Conservation (phyloP, 371 early-diverging fungal genomes). For the Batkoa obscura region DNA sequence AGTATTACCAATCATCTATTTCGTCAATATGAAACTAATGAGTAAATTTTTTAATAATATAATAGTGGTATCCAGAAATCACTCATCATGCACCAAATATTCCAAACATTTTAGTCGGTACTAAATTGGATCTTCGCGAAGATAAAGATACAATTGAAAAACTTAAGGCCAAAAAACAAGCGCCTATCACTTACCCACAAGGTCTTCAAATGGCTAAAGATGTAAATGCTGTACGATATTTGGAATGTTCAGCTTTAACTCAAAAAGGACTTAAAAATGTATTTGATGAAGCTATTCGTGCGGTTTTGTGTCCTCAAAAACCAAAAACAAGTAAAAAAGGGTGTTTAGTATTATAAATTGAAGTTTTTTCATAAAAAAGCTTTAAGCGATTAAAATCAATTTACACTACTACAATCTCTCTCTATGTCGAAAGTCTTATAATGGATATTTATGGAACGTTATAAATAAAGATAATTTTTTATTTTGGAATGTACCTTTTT, state of each 20-base stretch:
- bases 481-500: no score
- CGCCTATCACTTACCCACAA: conserved; percentile 77
- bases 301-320: conserved; percentile 60
- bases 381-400: no score
- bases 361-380: no score
- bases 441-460: no score
- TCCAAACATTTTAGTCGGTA: conserved; percentile 94
- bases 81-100: conserved; percentile 86
- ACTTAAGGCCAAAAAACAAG: conserved; percentile 68
- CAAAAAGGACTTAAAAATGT: conserved; percentile 95
- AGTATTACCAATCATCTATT: background rate
- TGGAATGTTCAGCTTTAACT: conserved; percentile 97
- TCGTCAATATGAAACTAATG: background rate
- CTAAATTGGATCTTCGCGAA: conserved; percentile 94
- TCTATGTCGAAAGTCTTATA: no score
- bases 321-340: conserved; percentile 37
- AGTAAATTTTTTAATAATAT: background rate
- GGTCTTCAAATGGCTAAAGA: conserved; percentile 82
- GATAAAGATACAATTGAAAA: conserved; percentile 75
- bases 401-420: no score
- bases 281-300: conserved; percentile 95
- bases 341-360: conserved; percentile 42
- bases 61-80: conserved; percentile 88
- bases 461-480: no score
- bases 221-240: conserved; percentile 76